These are phyloP conservation scores for Fonsecaea pugnacius DNA, from an alignment of 2,329 filamentous ascomycete species.

Conservation along the genomic window DNA sequence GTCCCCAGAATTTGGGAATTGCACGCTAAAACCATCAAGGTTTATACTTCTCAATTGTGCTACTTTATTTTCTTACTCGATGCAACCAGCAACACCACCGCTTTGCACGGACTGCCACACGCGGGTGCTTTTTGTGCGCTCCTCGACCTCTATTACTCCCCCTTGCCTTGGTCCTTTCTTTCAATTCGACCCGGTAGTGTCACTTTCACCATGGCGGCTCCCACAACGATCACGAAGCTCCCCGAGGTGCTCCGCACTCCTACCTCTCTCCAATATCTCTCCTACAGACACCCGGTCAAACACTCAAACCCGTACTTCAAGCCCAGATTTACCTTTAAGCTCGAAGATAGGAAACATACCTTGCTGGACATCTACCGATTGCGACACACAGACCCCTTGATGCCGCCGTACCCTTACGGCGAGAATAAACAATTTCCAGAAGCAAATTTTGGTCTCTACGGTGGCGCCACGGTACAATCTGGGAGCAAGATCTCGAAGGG, in stretches of 20 bases:
- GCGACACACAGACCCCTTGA: constrained; percentile 36
- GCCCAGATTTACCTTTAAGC: constrained; percentile 32
- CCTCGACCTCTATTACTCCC: not conserved
- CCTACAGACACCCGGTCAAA: constrained; percentile 23
- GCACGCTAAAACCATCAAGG: not conserved
- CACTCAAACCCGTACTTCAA: constrained; percentile 30
- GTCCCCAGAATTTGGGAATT: not conserved
- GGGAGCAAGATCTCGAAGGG: constrained; percentile 58
- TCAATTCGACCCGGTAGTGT: not conserved
- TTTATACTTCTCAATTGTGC: not conserved
- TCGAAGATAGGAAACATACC: constrained; percentile 33
- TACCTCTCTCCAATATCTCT: constrained; percentile 34
- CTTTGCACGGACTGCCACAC: not conserved
- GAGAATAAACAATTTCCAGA: constrained; percentile 51
- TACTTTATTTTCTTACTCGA: not conserved
- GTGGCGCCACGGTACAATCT: constrained; percentile 51
- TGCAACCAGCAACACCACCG: not conserved
- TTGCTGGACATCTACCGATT: constrained; percentile 24
- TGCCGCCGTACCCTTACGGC: constrained; percentile 55
- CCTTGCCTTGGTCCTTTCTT: not conserved
- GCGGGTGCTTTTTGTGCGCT: not conserved
- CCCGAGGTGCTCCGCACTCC: constrained; percentile 33
- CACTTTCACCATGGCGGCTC: constrained; percentile 7
- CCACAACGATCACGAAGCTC: constrained; percentile 29
- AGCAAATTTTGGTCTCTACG: constrained; percentile 55